Percentiles rank a stretch among this genome's conserved stretches.
These are phyloP conservation scores for Decorospora gaudefroyi DNA, from an alignment of 2,329 filamentous ascomycete genomes.

Conservation along the genomic window DNA sequence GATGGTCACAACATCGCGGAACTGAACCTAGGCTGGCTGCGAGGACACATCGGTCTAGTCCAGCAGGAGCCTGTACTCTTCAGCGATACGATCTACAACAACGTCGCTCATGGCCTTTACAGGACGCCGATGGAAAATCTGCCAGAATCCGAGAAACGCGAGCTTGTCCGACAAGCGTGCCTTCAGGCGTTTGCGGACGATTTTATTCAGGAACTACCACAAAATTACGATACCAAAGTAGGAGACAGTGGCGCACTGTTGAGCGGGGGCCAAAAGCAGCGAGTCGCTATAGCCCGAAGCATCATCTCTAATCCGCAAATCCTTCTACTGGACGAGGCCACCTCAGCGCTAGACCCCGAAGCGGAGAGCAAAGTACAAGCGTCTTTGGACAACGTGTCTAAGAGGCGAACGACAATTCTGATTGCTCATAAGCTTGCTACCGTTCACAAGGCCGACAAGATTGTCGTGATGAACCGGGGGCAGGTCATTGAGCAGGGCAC, in stretches of 20 bases:
- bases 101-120: constrained; percentile 47
- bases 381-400: constrained; percentile 63
- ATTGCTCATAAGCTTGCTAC: constrained; percentile 78
- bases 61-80: constrained; percentile 51
- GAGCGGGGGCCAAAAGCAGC: constrained; percentile 81
- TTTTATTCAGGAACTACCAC: constrained; percentile 44
- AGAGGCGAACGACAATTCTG: constrained; percentile 71
- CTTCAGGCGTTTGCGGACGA: constrained; percentile 48
- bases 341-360: constrained; percentile 65
- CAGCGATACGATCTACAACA: constrained; percentile 49
- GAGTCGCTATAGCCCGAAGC: constrained; percentile 74
- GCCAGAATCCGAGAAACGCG: constrained; percentile 59
- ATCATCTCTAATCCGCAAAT: constrained; percentile 69
- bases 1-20: constrained; percentile 35
- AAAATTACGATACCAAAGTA: constrained; percentile 74
- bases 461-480: constrained; percentile 75
- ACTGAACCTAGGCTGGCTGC: constrained; percentile 51
- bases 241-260: constrained; percentile 78
- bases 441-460: constrained; percentile 76
- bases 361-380: constrained; percentile 61
- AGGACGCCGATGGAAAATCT: constrained; percentile 56
- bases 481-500: constrained; percentile 73
- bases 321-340: constrained; percentile 76
- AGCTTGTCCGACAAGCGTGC: constrained; percentile 55
- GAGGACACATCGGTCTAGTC: constrained; percentile 52